These are phyloP conservation scores for Phoma herbarum DNA, from an alignment of 2,329 filamentous ascomycete species.

Conservation along the genomic window DNA sequence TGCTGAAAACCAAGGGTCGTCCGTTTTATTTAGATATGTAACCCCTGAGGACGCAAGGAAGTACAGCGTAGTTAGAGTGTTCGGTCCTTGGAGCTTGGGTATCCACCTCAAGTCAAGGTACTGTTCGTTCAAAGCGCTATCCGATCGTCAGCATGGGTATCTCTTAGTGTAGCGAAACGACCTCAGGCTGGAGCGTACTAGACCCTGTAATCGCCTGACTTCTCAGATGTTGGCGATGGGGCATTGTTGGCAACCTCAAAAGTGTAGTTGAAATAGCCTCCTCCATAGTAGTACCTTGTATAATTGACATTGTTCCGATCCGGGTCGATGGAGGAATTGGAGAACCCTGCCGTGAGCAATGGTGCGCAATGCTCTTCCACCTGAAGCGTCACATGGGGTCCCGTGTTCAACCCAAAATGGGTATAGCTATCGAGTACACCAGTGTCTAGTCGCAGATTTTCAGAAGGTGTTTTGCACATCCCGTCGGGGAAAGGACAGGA, in stretches of 20 bases:
- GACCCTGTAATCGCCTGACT: slow-evolving; percentile 3
- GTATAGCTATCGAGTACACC: slow-evolving; percentile 29
- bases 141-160: neutral
- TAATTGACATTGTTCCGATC: neutral
- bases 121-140: neutral
- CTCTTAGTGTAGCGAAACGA: too few relatives aligned
- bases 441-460: slow-evolving; percentile 29
- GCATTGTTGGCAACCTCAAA: slow-evolving; percentile 2
- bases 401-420: slow-evolving; percentile 33
- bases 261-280: neutral
- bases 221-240: neutral
- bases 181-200: neutral
- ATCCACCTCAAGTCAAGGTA: neutral
- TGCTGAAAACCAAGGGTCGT: slow-evolving; percentile 14
- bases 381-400: slow-evolving; percentile 6
- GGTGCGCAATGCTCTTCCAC: slow-evolving; percentile 9
- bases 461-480: neutral
- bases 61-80: neutral
- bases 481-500: slow-evolving; percentile 5
- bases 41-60: slow-evolving; percentile 1
- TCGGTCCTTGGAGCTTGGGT: neutral
- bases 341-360: neutral
- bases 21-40: neutral
- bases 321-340: slow-evolving; percentile 6
- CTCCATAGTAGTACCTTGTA: slow-evolving; percentile 9